A percentile compares a stretch with the other conserved stretches of the same genome.
Evolutionary conservation across 2,329 filamentous ascomycete genomes (phyloP).

Genomic region (Penicillium sp.): DNA sequence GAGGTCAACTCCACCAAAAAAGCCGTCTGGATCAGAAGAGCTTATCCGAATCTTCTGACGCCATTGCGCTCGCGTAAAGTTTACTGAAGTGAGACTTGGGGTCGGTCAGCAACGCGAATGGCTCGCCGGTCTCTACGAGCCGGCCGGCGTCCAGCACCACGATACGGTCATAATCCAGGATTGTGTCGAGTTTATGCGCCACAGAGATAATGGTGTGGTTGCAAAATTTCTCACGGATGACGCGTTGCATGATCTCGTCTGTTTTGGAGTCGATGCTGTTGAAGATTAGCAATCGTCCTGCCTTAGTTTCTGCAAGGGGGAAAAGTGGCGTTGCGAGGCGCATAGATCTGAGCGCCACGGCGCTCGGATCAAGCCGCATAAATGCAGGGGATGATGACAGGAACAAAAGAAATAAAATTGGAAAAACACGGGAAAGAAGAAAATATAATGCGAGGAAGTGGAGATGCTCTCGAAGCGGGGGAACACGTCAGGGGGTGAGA

Average conservation of each 20-base stretch:
- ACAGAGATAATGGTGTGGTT: conserved; percentile 61
- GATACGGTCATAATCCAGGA: conserved; percentile 42
- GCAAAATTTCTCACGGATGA: conserved; percentile 55
- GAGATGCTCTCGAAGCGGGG: conserved; percentile 6
- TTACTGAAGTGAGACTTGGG: conserved; percentile 38
- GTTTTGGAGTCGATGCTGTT: conserved; percentile 57
- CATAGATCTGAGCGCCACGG: conserved; percentile 11
- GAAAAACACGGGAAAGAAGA: neutral
- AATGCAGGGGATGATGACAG: conserved; percentile 20
- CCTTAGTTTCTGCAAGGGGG: conserved; percentile 11
- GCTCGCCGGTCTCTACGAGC: conserved; percentile 38
- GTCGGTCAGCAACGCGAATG: conserved; percentile 36
- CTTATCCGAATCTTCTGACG: conserved; percentile 23
- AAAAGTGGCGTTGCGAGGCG: neutral
- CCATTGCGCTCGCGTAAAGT: conserved; percentile 31
- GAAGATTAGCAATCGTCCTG: conserved; percentile 8
- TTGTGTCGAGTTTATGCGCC: conserved; percentile 55
- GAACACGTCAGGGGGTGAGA: conserved; percentile 10
- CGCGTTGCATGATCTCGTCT: conserved; percentile 57
- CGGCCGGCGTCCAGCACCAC: conserved; percentile 38
- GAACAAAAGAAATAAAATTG: conserved; percentile 2
- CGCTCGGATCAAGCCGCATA: conserved; percentile 19
- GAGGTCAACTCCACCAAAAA: neutral
- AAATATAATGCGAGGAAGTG: neutral
- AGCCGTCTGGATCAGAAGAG: neutral